Percentiles rank a stretch among this genome's conserved stretches.
phyloP scores from a whole-genome alignment of 1,139 yeast genomes.

The Geotrichum restrictum region DNA sequence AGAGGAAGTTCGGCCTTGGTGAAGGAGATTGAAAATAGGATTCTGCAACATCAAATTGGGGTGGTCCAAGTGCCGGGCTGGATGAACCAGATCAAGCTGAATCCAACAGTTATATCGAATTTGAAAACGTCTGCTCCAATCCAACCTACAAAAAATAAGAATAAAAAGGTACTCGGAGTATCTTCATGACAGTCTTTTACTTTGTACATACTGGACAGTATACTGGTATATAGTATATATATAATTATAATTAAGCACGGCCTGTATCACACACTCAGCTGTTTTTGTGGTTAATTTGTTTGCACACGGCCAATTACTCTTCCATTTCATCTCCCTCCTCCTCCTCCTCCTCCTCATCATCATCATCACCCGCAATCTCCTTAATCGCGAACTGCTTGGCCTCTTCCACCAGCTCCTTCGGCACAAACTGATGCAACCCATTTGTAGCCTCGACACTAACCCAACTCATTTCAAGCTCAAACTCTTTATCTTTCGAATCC shows the following conservation, averaged over 20 bases:
- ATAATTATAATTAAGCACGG: no score
- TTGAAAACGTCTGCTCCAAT: slow-evolving; percentile 17
- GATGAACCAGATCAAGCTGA: slow-evolving; percentile 13
- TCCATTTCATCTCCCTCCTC: not conserved
- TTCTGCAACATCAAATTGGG: slow-evolving; percentile 5
- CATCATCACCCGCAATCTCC: slow-evolving; percentile 66
- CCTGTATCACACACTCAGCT: no score
- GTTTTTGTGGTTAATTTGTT: not conserved
- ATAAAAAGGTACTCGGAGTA: not conserved
- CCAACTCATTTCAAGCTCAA: slow-evolving; percentile 94
- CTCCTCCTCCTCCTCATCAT: slow-evolving; percentile 23
- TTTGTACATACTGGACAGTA: no score
- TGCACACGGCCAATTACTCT: no score
- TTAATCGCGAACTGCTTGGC: slow-evolving; percentile 80
- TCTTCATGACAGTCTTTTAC: not conserved
- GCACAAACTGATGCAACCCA: slow-evolving; percentile 78
- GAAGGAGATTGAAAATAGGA: slow-evolving; percentile 5
- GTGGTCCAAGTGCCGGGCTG: slow-evolving; percentile 16
- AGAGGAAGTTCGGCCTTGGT: not conserved
- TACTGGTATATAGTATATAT: no score
- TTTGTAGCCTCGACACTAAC: slow-evolving; percentile 67
- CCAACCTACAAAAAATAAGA: not conserved
- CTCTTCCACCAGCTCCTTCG: slow-evolving; percentile 70
- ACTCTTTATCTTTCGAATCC: slow-evolving; percentile 95
- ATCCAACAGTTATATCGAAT: slow-evolving; percentile 13